A percentile compares a stretch with the other conserved stretches of the same genome.
Conservation (phyloP, 768 basidiomycete species). For the Tubosaeta brunneosetosa region DNA sequence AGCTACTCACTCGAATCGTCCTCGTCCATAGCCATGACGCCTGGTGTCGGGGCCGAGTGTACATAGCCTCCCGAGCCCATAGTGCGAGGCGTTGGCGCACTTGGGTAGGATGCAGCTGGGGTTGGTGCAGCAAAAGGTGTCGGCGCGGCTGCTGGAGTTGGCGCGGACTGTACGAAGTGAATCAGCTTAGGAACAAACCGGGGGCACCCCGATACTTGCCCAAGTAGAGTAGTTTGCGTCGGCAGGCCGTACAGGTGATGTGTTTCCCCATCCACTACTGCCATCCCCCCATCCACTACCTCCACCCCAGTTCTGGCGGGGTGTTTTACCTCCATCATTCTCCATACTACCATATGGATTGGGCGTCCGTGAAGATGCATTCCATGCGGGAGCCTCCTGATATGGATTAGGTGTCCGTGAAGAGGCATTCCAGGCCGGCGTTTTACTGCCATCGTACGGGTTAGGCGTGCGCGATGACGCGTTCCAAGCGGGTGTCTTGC, state of each 20-base stretch:
- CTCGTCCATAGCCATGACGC: constrained; percentile 24
- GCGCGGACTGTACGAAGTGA: constrained; percentile 26
- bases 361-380: constrained; percentile 42
- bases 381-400: constrained; percentile 19
- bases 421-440: constrained; percentile 48
- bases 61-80: constrained; percentile 20
- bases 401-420: constrained; percentile 57
- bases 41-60: constrained; percentile 30
- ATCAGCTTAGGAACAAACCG: constrained; percentile 10
- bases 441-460: constrained; percentile 44
- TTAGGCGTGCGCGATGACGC: constrained; percentile 52
- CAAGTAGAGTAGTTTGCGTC: constrained; percentile 28
- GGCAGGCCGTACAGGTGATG: constrained; percentile 32
- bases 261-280: constrained; percentile 23
- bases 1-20: constrained; percentile 26
- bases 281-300: constrained; percentile 26
- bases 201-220: constrained; percentile 28
- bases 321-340: constrained; percentile 44
- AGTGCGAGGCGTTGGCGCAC: constrained; percentile 30
- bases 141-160: constrained; percentile 37
- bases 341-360: constrained; percentile 41
- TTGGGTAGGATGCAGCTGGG: constrained; percentile 28
- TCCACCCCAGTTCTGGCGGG: constrained; percentile 37
- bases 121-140: constrained; percentile 35
- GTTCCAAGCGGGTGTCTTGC: constrained; percentile 66